These are phyloP conservation scores for Aleurites moluccanus DNA, from an alignment of 441 rosid genomes.

Conservation along the genomic window DNA sequence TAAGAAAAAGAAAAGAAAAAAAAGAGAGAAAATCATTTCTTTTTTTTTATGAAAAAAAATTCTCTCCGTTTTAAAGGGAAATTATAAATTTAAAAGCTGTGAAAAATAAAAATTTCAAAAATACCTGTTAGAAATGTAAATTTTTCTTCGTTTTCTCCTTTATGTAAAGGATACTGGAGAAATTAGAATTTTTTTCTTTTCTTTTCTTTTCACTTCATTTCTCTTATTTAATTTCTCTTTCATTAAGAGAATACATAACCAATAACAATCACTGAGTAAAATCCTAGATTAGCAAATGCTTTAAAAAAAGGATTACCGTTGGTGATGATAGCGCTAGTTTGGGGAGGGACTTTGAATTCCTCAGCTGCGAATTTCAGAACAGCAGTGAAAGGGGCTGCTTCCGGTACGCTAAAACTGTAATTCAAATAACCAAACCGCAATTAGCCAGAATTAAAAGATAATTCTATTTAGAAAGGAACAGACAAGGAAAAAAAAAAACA, in stretches of 20 bases:
- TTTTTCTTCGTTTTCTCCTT: too few relatives aligned
- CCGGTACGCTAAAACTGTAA: constrained; percentile 92
- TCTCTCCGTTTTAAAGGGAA: too few relatives aligned
- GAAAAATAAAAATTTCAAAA: too few relatives aligned
- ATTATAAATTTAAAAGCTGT: too few relatives aligned
- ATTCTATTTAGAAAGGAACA: background rate
- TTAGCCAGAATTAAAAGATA: background rate
- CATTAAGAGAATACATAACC: background rate
- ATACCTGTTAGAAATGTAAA: too few relatives aligned
- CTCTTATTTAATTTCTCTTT: too few relatives aligned
- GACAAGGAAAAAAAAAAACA: background rate
- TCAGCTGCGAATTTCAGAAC: constrained; percentile 90
- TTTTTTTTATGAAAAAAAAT: too few relatives aligned
- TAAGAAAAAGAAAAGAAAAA: too few relatives aligned
- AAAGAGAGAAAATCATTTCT: too few relatives aligned
- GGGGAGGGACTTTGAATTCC: constrained; percentile 98
- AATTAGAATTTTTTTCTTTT: too few relatives aligned
- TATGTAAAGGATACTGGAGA: too few relatives aligned
- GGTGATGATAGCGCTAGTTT: constrained; percentile 96
- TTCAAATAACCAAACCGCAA: constrained; percentile 5
- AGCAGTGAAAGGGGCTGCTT: constrained; percentile 94
- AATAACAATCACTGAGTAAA: background rate
- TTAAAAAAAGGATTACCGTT: constrained; percentile 54
- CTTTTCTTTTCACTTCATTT: too few relatives aligned
- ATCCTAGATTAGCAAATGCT: background rate